These are phyloP conservation scores for grape (Vitis vinifera) DNA, from an alignment of 164 flowering plant species.

Conservation along the genomic window ASM3070453v1 NC_081810.1:14857001-14857500, in stretches of 20 bases:
- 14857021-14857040: too few relatives aligned
- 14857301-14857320: neutral
- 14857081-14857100: constrained; percentile 13
- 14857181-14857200: neutral
- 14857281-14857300: neutral
- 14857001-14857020: too few relatives aligned
- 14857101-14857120: constrained; percentile 30
- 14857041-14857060: too few relatives aligned
- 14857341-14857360: constrained; percentile 67
- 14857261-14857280: neutral
- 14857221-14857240: neutral
- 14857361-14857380: constrained; percentile 63
- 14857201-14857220: neutral
- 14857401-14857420: constrained; percentile 20
- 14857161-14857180: constrained; percentile 19
- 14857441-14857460: constrained; percentile 44
- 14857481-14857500: constrained; percentile 25
- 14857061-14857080: neutral
- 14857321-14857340: neutral
- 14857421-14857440: constrained; percentile 43
- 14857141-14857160: constrained; percentile 25
- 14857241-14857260: neutral
- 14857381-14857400: constrained; percentile 63
- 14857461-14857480: constrained; percentile 24
- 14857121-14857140: constrained; percentile 22